Percentiles rank a stretch among this genome's conserved stretches.
Conservation (phyloP, 2,329 filamentous ascomycete species). For the Cryphonectria nitschkei region DNA sequence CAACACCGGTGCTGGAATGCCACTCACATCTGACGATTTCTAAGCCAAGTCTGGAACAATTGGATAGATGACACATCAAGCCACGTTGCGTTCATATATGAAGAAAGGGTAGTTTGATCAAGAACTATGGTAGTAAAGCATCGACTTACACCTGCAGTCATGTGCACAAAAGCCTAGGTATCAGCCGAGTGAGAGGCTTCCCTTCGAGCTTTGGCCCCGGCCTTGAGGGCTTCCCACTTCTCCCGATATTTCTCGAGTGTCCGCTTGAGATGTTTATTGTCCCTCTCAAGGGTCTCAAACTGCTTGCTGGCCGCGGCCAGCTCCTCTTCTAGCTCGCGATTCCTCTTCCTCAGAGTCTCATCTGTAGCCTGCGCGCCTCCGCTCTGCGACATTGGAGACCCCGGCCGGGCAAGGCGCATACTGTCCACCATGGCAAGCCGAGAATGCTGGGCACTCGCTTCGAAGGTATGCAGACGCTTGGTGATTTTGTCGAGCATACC, state of each 20-base stretch:
- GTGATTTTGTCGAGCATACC: slow-evolving; percentile 84
- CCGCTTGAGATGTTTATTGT: slow-evolving; percentile 58
- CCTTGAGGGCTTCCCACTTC: slow-evolving; percentile 65
- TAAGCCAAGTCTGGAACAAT: background rate
- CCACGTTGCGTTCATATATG: background rate
- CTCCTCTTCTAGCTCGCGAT: slow-evolving; percentile 71
- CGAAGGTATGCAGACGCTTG: slow-evolving; percentile 88
- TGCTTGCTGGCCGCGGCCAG: slow-evolving; percentile 61
- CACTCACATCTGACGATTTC: background rate
- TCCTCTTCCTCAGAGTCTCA: slow-evolving; percentile 51
- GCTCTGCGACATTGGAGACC: slow-evolving; percentile 51
- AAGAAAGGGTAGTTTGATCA: background rate
- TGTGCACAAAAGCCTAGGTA: slow-evolving; percentile 3
- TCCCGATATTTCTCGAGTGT: slow-evolving; percentile 63
- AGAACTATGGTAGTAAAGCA: background rate
- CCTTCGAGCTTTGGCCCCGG: slow-evolving; percentile 60
- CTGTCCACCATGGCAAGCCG: slow-evolving; percentile 87
- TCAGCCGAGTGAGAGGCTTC: slow-evolving; percentile 39
- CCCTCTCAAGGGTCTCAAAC: slow-evolving; percentile 68
- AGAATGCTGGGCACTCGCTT: slow-evolving; percentile 86
- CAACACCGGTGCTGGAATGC: background rate
- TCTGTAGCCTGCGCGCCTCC: slow-evolving; percentile 45
- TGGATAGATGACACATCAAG: background rate
- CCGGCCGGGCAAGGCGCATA: slow-evolving; percentile 63
- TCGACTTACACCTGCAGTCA: background rate